These are phyloP conservation scores for Tetrapisispora namnaoensis DNA, from an alignment of 805 yeast species.

Conservation along the genomic window DNA sequence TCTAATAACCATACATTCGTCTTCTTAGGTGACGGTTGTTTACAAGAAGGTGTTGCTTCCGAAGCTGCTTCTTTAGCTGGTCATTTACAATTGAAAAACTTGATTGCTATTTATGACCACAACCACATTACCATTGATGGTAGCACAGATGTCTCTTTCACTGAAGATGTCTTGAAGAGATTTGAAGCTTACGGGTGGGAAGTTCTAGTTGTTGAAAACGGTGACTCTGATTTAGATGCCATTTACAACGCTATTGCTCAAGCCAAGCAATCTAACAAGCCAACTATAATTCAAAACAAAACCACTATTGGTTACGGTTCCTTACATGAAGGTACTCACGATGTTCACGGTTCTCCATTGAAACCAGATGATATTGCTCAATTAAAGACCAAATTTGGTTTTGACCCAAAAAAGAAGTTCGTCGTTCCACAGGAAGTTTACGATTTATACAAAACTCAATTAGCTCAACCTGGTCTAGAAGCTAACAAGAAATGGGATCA, in stretches of 20 bases:
- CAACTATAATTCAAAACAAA: slow-evolving; percentile 77
- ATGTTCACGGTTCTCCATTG: slow-evolving; percentile 94
- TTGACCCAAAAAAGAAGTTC: slow-evolving; percentile 75
- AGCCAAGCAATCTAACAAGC: slow-evolving; percentile 79
- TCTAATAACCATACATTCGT: slow-evolving; percentile 69
- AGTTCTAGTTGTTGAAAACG: slow-evolving; percentile 63
- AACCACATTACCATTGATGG: slow-evolving; percentile 97
- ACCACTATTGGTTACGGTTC: slow-evolving; percentile 97
- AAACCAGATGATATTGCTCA: slow-evolving; percentile 87
- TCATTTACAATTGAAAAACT: slow-evolving; percentile 84
- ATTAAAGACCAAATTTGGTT: slow-evolving; percentile 73
- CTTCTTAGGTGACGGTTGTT: slow-evolving; percentile 94
- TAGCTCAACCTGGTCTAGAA: slow-evolving; percentile 51
- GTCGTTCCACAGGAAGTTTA: slow-evolving; percentile 75
- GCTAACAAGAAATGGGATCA: slow-evolving; percentile 68
- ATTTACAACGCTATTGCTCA: slow-evolving; percentile 65
- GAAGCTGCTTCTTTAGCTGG: slow-evolving; percentile 96
- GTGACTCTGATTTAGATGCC: slow-evolving; percentile 67
- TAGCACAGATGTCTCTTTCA: slow-evolving; percentile 77
- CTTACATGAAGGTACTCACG: slow-evolving; percentile 68
- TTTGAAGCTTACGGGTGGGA: slow-evolving; percentile 95
- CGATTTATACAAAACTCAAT: slow-evolving; percentile 48
- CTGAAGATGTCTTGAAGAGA: slow-evolving; percentile 81
- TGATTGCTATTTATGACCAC: slow-evolving; percentile 93
- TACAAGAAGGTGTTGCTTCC: slow-evolving; percentile 94